phyloP scores from a whole-genome alignment of 2,329 filamentous ascomycete species.

The Hypocrella siamensis region DNA sequence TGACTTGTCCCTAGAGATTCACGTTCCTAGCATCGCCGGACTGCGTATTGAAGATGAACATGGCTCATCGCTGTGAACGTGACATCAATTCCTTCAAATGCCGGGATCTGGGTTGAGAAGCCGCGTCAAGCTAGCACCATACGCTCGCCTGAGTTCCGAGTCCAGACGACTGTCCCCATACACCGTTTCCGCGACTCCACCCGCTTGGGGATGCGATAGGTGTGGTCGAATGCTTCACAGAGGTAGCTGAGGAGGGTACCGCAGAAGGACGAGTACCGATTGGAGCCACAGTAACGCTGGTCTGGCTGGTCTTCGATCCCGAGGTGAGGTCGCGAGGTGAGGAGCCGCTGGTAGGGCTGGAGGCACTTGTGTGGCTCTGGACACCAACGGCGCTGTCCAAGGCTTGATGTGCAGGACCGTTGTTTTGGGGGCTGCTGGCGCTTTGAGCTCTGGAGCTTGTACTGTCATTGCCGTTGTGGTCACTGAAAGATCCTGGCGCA shows the following conservation, averaged over 20 bases:
- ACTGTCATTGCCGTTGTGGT: conserved; percentile 25
- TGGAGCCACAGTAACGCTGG: conserved; percentile 60
- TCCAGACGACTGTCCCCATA: conserved; percentile 72
- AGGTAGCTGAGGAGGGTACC: conserved; percentile 30
- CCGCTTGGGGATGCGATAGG: conserved; percentile 77
- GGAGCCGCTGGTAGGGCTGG: conserved; percentile 65
- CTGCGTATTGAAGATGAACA: no score
- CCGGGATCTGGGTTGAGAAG: no score
- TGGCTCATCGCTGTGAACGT: no score
- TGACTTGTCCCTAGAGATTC: no score
- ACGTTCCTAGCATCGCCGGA: no score
- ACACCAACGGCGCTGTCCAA: conserved; percentile 40
- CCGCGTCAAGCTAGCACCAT: conserved; percentile 53
- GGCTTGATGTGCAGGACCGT: conserved; percentile 37
- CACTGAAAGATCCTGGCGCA: conserved; percentile 23
- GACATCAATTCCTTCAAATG: no score
- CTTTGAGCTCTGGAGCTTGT: conserved; percentile 60
- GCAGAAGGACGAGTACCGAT: conserved; percentile 78
- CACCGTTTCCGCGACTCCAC: conserved; percentile 68
- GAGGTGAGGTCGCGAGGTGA: conserved; percentile 52
- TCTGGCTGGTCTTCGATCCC: conserved; percentile 34
- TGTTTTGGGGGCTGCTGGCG: conserved; percentile 66
- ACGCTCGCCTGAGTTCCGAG: conserved; percentile 84
- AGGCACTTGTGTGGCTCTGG: conserved; percentile 66
- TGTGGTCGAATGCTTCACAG: conserved; percentile 69